Evolutionary conservation across 202 grass and related monocot genomes (phyloP).

Genomic region (Musa balbisiana): DNA sequence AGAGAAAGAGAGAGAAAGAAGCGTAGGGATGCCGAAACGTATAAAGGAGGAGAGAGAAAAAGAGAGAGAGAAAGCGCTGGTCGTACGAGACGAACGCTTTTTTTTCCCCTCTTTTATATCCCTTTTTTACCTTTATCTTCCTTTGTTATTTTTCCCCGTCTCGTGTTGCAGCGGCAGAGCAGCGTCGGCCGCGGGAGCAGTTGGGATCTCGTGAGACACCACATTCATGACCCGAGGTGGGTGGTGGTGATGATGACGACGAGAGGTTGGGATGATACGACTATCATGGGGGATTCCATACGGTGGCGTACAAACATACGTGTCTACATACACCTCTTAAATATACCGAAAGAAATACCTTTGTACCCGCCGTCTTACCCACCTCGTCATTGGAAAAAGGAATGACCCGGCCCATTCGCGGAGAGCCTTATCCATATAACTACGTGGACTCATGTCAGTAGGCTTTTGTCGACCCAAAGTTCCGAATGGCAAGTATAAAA

Average conservation of each 20-base stretch:
- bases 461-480: no score
- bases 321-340: no score
- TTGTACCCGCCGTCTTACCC: no score
- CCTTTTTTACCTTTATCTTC: background rate
- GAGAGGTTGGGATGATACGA: background rate
- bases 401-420: no score
- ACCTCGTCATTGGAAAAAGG: no score
- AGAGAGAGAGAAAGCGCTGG: background rate
- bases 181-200: constrained; percentile 1
- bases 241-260: background rate
- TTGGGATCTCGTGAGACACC: constrained; percentile 2
- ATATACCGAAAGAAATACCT: no score
- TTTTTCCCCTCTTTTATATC: background rate
- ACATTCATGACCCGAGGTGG: background rate
- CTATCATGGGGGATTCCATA: background rate
- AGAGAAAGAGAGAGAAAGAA: background rate
- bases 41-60: background rate
- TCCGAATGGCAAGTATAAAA: no score
- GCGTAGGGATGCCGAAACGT: no score
- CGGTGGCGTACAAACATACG: background rate
- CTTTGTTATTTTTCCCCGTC: background rate
- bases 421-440: no score
- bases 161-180: background rate
- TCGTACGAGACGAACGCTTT: background rate
- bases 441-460: no score